Conservation (phyloP, 1,139 yeast genomes). For the Ashbya aceris region DNA sequence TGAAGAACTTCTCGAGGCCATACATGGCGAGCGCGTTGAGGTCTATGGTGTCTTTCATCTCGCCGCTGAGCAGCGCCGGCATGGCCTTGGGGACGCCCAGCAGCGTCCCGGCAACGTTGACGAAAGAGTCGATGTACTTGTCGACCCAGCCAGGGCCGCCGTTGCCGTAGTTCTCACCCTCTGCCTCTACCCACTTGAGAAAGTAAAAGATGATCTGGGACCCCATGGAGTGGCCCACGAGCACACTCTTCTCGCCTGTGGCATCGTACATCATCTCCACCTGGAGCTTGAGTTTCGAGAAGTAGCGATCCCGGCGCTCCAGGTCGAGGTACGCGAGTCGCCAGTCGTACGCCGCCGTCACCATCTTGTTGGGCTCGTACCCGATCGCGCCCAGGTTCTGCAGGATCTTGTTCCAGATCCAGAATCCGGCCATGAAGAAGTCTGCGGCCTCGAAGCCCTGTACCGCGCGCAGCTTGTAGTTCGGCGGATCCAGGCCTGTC, state of each 20-base stretch:
- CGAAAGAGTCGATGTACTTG: slow-evolving; percentile 64
- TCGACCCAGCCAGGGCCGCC: slow-evolving; percentile 89
- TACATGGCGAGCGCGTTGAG: slow-evolving; percentile 86
- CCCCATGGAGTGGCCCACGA: slow-evolving; percentile 95
- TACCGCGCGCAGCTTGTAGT: slow-evolving; percentile 74
- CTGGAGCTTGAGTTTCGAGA: slow-evolving; percentile 59
- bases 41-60: slow-evolving; percentile 96
- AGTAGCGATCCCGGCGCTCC: slow-evolving; percentile 79
- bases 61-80: slow-evolving; percentile 87
- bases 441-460: slow-evolving; percentile 97
- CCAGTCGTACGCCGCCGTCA: slow-evolving; percentile 94
- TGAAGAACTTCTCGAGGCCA: slow-evolving; percentile 88
- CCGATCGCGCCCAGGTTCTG: slow-evolving; percentile 92
- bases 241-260: slow-evolving; percentile 64
- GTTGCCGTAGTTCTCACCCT: slow-evolving; percentile 68
- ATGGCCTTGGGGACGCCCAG: slow-evolving; percentile 92
- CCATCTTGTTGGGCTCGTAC: slow-evolving; percentile 84
- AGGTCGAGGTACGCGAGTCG: slow-evolving; percentile 81
- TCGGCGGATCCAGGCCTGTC: slow-evolving; percentile 88
- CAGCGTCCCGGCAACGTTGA: slow-evolving; percentile 80
- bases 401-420: slow-evolving; percentile 95
- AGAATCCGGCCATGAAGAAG: slow-evolving; percentile 91
- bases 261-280: slow-evolving; percentile 48
- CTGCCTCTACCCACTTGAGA: slow-evolving; percentile 92
- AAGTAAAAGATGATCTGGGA: slow-evolving; percentile 81